Evolutionary conservation across 2,329 filamentous ascomycete species (phyloP).

Genomic region (Penicillium freii): DNA sequence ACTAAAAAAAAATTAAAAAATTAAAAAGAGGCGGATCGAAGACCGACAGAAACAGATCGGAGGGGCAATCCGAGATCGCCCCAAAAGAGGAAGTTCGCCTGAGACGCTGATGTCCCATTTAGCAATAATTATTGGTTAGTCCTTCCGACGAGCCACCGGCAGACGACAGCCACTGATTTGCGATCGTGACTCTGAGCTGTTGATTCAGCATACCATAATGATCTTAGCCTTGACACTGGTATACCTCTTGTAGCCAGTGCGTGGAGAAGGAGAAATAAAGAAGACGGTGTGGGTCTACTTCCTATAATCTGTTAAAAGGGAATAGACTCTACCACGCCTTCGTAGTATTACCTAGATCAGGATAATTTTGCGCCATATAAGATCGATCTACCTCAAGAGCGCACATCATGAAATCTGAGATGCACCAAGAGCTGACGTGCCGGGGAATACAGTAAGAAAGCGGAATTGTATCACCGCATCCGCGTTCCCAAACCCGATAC

Average conservation of each 20-base stretch:
- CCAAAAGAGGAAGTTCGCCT: slow-evolving; percentile 25
- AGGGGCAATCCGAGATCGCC: slow-evolving; percentile 21
- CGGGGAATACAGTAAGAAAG: not conserved
- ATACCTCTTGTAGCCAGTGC: not conserved
- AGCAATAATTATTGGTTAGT: slow-evolving; percentile 14
- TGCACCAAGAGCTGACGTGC: not conserved
- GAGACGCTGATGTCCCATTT: slow-evolving; percentile 8
- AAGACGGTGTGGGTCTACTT: not conserved
- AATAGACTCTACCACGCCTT: not conserved
- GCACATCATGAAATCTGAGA: not conserved
- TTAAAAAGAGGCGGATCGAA: not conserved
- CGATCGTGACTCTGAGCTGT: not conserved
- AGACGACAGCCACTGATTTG: slow-evolving; percentile 5
- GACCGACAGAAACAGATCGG: slow-evolving; percentile 9
- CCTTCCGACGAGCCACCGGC: slow-evolving; percentile 4
- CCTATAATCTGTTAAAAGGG: not conserved
- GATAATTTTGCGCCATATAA: not conserved
- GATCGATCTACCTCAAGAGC: not conserved
- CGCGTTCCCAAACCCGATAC: not conserved
- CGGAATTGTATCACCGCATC: slow-evolving; percentile 5
- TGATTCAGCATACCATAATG: not conserved
- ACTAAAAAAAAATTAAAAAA: not conserved
- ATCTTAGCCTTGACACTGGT: not conserved
- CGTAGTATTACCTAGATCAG: not conserved
- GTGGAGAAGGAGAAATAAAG: not conserved